Base-by-base conservation (phyloP, 768 basidiomycete species). In the Suillus tomentosus region DNA sequence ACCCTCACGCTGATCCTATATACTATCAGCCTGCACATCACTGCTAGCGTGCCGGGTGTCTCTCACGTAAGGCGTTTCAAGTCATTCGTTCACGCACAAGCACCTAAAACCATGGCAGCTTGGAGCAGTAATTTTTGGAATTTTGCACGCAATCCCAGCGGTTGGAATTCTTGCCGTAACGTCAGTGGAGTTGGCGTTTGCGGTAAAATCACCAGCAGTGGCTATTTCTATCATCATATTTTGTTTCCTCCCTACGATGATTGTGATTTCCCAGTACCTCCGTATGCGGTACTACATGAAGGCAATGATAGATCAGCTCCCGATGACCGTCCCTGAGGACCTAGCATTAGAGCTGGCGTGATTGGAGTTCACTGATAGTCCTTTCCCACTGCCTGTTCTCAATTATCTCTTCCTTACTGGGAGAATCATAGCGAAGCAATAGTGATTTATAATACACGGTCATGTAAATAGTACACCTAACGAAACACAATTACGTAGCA, bases 1-100 rank as follows among this genome's bases (percentile, higher is more conserved):
- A 74, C 75, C 5, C 65, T 75, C 24, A 66, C 66, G 15, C 70
- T 76, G 36, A 51, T 75, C 34, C 57, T 75, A 5, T 73, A 76
- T 39, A 75, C 74, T 2, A 68, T 76, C 51, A 75, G 69, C 42
- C 69, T 75, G 63, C 68, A 76, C 40, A 60, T 71, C 55, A 65
- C 61, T 24, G 50, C 66, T 56, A 67, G 67, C 24, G 55, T 10
- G 36, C 36, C 39, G n/a, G 62, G 60, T 10, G 66, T 69, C 39
- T 64, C 74, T 39, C 67, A 37, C 15, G 75, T 71, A 65, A 65
- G 53, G 40, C 58, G 50, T 9, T 50, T 55, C 24, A 27, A 17
- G 15, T 40, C 56, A 19, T 19, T 7, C 9, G 3, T 27, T 1
- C 17, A 3, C 3, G 10, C 36, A 22, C 37, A 14, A 40, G 22